A percentile compares a stretch with the other conserved stretches of the same genome.
phyloP scores from a whole-genome alignment of 192 early-diverging fungal genomes.

The Linnemannia exigua region DNA sequence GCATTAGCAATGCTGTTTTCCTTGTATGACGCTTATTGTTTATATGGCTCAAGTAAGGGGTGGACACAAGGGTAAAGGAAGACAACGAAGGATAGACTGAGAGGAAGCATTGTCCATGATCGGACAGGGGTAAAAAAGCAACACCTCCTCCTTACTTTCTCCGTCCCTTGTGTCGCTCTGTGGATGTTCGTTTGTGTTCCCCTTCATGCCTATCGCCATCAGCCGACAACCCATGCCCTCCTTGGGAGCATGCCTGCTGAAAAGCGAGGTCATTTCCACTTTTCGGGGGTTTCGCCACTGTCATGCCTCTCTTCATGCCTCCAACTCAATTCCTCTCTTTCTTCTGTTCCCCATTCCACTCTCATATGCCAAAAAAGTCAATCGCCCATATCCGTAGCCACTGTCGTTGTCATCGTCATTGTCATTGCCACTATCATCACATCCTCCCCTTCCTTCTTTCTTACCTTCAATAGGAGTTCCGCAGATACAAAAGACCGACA shows the following conservation, averaged over 20 bases:
- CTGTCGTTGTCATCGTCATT: too few species aligned
- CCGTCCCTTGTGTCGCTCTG: too few species aligned
- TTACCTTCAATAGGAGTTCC: conserved; percentile 53
- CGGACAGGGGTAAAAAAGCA: too few species aligned
- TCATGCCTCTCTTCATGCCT: neutral
- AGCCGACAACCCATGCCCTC: neutral
- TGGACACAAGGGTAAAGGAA: neutral
- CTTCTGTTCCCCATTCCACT: neutral
- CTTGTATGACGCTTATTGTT: neutral
- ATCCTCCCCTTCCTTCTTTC: neutral
- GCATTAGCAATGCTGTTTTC: neutral
- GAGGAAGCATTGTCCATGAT: neutral
- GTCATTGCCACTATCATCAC: neutral
- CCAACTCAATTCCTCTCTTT: neutral
- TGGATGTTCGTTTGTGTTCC: neutral
- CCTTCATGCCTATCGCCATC: neutral
- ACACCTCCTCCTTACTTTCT: too few species aligned
- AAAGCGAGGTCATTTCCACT: neutral
- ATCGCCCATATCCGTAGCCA: neutral
- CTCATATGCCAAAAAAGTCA: neutral
- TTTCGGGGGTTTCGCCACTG: neutral
- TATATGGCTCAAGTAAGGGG: neutral
- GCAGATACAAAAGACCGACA: conserved; percentile 48
- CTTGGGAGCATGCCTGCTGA: neutral
- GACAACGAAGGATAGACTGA: neutral